Evolutionary conservation across 345 rosid genomes (phyloP).

Genomic region (Noccaea caerulescens): DNA sequence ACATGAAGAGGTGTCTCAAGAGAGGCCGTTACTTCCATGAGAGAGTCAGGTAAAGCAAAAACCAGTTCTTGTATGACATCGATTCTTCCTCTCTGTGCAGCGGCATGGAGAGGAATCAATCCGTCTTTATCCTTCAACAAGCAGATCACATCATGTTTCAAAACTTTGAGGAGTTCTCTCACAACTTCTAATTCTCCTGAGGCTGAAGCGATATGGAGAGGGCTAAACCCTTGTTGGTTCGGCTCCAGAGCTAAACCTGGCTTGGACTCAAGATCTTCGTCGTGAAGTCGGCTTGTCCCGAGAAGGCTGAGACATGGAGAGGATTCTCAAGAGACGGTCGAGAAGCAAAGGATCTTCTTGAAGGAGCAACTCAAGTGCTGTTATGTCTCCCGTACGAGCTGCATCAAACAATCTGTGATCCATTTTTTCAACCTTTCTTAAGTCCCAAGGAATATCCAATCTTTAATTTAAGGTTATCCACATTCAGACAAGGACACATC

Average conservation of each 20-base stretch:
- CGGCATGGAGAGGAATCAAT: constrained; percentile 31
- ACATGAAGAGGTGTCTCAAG: constrained; percentile 37
- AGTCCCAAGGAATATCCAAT: constrained; percentile 18
- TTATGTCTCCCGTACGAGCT: constrained; percentile 30
- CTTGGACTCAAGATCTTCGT: constrained; percentile 26
- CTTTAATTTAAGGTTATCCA: not conserved
- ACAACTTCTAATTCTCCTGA: constrained; percentile 20
- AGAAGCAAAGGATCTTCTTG: constrained; percentile 37
- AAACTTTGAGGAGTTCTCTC: not conserved
- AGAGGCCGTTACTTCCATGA: constrained; percentile 17
- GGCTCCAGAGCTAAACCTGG: not conserved
- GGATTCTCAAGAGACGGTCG: constrained; percentile 32
- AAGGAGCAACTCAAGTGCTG: constrained; percentile 20
- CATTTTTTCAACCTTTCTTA: constrained; percentile 9
- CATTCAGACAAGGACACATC: constrained; percentile 12
- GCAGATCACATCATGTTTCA: constrained; percentile 12
- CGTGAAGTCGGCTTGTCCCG: constrained; percentile 19
- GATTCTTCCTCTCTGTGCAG: constrained; percentile 28
- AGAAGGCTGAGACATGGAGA: constrained; percentile 39
- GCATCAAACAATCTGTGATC: constrained; percentile 37
- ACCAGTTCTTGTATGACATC: constrained; percentile 12
- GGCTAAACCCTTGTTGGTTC: constrained; percentile 26
- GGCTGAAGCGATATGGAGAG: constrained; percentile 36
- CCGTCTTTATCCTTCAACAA: constrained; percentile 30
- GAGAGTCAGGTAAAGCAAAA: constrained; percentile 23